phyloP scores from a whole-genome alignment of 2,329 filamentous ascomycete genomes.

The Immersiporthe knoxdaviesiana region DNA sequence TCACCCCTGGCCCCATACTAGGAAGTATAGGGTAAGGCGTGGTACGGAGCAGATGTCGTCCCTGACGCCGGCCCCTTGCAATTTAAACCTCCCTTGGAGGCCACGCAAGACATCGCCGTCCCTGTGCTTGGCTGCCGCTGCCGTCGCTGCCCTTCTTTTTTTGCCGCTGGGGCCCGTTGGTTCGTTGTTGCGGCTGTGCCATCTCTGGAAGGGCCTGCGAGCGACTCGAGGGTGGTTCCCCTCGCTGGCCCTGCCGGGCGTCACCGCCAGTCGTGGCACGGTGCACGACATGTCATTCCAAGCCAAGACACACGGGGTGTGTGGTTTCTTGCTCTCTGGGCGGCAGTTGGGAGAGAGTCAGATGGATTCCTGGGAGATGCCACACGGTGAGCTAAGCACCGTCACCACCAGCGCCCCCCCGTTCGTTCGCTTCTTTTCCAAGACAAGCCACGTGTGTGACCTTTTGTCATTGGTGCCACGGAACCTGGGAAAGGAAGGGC shows the following conservation, averaged over 20 bases:
- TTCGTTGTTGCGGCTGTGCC: background rate
- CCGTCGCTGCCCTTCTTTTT: slow-evolving; percentile 5
- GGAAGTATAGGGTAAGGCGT: background rate
- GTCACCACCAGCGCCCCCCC: background rate
- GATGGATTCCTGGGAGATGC: slow-evolving; percentile 5
- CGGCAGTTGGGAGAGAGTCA: slow-evolving; percentile 6
- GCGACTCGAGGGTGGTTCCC: background rate
- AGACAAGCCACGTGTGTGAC: slow-evolving; percentile 22
- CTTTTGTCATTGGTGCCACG: slow-evolving; percentile 15
- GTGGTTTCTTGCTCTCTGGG: background rate
- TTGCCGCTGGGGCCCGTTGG: background rate
- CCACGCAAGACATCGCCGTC: slow-evolving; percentile 17
- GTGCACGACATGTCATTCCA: background rate
- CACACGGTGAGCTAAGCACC: background rate
- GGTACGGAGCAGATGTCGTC: slow-evolving; percentile 11
- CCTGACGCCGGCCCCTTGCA: slow-evolving; percentile 27
- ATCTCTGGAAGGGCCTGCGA: background rate
- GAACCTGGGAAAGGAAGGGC: background rate
- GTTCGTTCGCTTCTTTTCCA: slow-evolving; percentile 12
- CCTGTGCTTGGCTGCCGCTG: slow-evolving; percentile 4
- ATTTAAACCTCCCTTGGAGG: slow-evolving; percentile 18
- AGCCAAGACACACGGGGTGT: slow-evolving; percentile 6
- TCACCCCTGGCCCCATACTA: background rate
- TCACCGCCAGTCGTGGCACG: background rate
- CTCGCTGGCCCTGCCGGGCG: background rate